Evolutionary conservation across 2,329 filamentous ascomycete genomes (phyloP).

Genomic region (Paracamarosporium sp.): DNA sequence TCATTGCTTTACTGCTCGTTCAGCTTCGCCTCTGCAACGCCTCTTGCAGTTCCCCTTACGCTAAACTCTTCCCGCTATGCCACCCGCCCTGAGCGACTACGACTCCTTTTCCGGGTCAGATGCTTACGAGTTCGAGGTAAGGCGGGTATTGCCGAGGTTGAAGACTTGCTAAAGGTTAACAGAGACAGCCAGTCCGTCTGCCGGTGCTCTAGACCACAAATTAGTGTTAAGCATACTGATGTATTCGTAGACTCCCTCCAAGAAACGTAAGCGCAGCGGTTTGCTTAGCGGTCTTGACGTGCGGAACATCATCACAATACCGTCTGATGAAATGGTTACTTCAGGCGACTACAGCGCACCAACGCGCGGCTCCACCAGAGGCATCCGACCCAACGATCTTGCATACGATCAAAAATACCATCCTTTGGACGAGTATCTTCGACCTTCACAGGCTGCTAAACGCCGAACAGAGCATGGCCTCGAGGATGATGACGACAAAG

Average conservation of each 20-base stretch:
- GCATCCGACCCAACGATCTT: conserved; percentile 22
- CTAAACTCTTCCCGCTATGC: conserved; percentile 9
- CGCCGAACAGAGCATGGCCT: conserved; percentile 28
- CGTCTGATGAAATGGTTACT: conserved; percentile 5
- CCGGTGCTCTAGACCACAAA: no score
- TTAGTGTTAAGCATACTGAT: background rate
- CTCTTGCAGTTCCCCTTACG: background rate
- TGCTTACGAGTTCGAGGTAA: background rate
- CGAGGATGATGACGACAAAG: conserved; percentile 12
- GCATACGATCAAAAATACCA: conserved; percentile 42
- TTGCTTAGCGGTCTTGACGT: conserved; percentile 18
- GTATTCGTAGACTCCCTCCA: background rate
- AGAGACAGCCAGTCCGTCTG: background rate
- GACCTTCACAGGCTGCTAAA: conserved; percentile 35
- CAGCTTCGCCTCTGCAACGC: background rate
- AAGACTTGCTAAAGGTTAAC: background rate
- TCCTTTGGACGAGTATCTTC: conserved; percentile 39
- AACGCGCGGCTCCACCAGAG: conserved; percentile 13
- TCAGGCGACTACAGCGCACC: conserved; percentile 2
- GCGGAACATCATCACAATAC: conserved; percentile 19
- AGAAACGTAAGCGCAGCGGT: conserved; percentile 8
- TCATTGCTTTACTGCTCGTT: background rate
- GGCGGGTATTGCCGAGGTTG: background rate
- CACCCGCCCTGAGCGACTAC: conserved; percentile 23
- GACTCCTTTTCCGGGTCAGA: conserved; percentile 12